Base-by-base conservation (phyloP, 2,329 filamentous ascomycete genomes). In the Teratosphaeria nubilosa region DNA sequence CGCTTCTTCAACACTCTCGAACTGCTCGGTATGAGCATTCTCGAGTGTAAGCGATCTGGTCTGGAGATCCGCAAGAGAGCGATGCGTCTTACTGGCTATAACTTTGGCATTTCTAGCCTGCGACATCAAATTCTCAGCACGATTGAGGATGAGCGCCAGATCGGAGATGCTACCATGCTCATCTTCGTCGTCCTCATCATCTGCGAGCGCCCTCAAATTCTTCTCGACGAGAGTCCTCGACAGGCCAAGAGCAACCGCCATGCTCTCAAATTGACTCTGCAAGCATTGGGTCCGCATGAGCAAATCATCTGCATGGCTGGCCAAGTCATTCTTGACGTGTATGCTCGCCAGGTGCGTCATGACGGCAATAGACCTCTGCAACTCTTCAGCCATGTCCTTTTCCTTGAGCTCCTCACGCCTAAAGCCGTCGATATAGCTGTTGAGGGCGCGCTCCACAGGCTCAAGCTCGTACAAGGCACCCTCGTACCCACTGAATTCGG, bases 401-500 rank as follows among this genome's bases (percentile, higher is more conserved):
- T 92, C 88, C 73, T 91, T 91, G 54, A 97, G 76, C 58, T 96
- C 91, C 65, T 95, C 91, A 56, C 85, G 85, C 63, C 90, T 86
- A 57, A 96, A 72, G 5, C 84, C 84, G 63, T 96, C 91, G 58
- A 97, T 88, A 84, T 91, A 96, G 57, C 82, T 82, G 68, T 96
- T 96, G 54, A 97, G 75, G 0, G 89, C 88, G 58, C 91, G 83
- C 75, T 99, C 94, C 11, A 97, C 90, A 0, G 91, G 90, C 70
- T 96, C 90, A 55, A 97, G 78, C 72, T 97, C 94, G 65, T 90
- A 89, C 59, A 94, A 74, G 1, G 91, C 88, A 50, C 86, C 86
- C 66, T 90, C 87, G 65, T 90, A 94, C 63, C 79, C 84, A 52
- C 82, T 81, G 71, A 97, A 97, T 59, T 90, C 83, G 53, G 89